These are phyloP conservation scores for Escallonia herrerae DNA, from an alignment of 129 eudicot species.

Conservation along the genomic window DNA sequence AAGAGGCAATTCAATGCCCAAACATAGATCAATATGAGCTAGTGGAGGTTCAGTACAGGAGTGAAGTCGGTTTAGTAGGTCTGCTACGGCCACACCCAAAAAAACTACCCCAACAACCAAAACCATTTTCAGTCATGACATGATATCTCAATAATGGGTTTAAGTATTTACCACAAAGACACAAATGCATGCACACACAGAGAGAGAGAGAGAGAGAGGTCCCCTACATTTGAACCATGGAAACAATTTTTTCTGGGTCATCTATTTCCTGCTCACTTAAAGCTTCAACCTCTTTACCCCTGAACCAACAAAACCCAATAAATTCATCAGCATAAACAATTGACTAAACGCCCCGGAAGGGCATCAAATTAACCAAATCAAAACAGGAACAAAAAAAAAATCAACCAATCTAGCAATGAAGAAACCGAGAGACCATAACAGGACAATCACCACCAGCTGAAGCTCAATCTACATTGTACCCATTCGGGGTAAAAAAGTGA, in stretches of 20 bases:
- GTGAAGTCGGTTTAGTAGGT: conserved; percentile 2
- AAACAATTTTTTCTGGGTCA: conserved; percentile 50
- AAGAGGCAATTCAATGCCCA: not conserved
- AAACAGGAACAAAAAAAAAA: not conserved
- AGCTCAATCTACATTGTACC: not conserved
- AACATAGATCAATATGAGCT: not conserved
- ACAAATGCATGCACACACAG: not conserved
- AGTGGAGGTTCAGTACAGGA: not conserved
- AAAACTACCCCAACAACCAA: conserved; percentile 11
- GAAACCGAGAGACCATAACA: not conserved
- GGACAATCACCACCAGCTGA: not conserved
- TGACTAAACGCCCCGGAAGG: not conserved
- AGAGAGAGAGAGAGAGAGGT: conserved; percentile 7
- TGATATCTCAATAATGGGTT: not conserved
- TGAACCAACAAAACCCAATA: conserved; percentile 9
- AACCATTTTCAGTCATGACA: not conserved
- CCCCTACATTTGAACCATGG: conserved; percentile 49
- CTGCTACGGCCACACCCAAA: conserved; percentile 7
- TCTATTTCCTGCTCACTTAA: conserved; percentile 43
- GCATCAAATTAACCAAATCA: not conserved
- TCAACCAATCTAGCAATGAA: too few relatives aligned
- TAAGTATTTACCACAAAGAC: not conserved
- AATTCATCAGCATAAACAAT: not conserved
- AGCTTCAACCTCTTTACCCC: conserved; percentile 31
- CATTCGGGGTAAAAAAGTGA: not conserved